Conservation (phyloP, 164 flowering plant species). For the Saururus chinensis region DNA sequence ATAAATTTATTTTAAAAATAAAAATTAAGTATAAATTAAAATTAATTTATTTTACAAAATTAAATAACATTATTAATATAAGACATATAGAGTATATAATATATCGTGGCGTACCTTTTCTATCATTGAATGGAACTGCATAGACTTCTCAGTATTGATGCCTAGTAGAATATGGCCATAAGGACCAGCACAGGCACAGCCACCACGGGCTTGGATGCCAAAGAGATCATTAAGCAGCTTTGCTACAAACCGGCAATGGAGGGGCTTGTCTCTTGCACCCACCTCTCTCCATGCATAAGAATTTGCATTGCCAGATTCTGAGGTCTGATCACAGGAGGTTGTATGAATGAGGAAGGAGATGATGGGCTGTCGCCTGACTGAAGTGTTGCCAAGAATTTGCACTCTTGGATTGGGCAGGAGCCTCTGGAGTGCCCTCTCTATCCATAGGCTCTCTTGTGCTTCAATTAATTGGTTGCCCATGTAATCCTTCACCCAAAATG, state of each 20-base stretch:
- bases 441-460: conserved; percentile 26
- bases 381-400: conserved; percentile 47
- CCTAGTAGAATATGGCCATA: conserved; percentile 60
- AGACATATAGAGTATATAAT: too few species aligned
- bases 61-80: too few species aligned
- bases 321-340: conserved; percentile 10
- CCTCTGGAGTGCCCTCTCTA: conserved; percentile 39
- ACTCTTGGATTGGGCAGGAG: conserved; percentile 49
- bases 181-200: conserved; percentile 89
- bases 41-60: too few species aligned
- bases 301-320: background rate
- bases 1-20: too few species aligned
- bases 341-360: conserved; percentile 62
- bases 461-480: conserved; percentile 48
- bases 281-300: conserved; percentile 29
- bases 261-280: conserved; percentile 44
- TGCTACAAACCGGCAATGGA: conserved; percentile 63
- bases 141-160: conserved; percentile 29
- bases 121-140: conserved; percentile 35
- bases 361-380: conserved; percentile 41
- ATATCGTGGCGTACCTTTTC: conserved; percentile 32
- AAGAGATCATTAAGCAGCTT: conserved; percentile 75
- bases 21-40: too few species aligned
- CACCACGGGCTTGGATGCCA: conserved; percentile 86
- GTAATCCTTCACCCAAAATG: conserved; percentile 82